phyloP scores from a whole-genome alignment of 192 early-diverging fungal species.

The Globomyces pollinis-pini region DNA sequence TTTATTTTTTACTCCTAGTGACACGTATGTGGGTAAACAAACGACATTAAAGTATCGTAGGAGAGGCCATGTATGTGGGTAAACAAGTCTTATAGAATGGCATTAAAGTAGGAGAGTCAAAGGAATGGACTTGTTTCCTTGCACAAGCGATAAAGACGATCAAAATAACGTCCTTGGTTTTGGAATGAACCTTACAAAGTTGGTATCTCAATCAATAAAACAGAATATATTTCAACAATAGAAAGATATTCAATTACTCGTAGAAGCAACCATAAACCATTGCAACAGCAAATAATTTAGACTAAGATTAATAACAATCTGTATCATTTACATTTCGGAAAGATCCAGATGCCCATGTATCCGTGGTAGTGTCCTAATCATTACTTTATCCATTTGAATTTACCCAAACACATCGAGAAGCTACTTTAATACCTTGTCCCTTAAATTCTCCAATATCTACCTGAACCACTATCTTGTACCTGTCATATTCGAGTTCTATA shows the following conservation, averaged over 20 bases:
- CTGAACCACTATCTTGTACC: conserved; percentile 53
- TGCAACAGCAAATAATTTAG: conserved; percentile 42
- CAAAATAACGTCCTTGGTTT: too few relatives aligned
- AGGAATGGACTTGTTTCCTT: too few relatives aligned
- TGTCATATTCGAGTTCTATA: conserved; percentile 44
- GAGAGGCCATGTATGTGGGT: neutral
- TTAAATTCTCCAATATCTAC: conserved; percentile 53
- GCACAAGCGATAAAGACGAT: too few relatives aligned
- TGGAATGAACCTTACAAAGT: too few relatives aligned
- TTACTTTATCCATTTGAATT: too few relatives aligned
- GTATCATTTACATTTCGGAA: conserved; percentile 48
- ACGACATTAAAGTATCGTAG: neutral
- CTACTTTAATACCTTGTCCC: conserved; percentile 49
- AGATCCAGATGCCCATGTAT: conserved; percentile 44
- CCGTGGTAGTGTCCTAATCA: conserved; percentile 46
- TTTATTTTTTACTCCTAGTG: neutral
- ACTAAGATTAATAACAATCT: conserved; percentile 28
- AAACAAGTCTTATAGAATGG: neutral
- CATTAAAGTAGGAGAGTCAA: too few relatives aligned
- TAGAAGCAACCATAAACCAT: conserved; percentile 46
- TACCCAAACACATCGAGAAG: conserved; percentile 46
- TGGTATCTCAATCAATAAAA: too few relatives aligned
- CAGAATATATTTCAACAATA: too few relatives aligned
- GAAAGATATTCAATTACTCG: too few relatives aligned
- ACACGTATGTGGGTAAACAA: neutral